Conservation (phyloP, 176 grass and related monocot genomes). For the Secale cereale region DNA sequence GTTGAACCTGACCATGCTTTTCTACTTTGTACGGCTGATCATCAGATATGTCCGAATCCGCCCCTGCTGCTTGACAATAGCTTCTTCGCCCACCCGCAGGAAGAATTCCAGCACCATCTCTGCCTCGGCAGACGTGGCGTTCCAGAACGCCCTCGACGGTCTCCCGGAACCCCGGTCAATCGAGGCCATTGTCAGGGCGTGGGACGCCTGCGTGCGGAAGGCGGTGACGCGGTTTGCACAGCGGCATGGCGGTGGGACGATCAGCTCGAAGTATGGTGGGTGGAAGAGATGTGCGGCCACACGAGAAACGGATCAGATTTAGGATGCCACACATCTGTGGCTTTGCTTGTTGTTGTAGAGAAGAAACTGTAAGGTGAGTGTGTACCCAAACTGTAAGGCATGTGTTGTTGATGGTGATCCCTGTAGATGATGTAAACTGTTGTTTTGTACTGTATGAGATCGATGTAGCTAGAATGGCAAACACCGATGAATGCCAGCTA, state of each 20-base stretch:
- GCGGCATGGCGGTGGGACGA: background rate
- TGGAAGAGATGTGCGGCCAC: background rate
- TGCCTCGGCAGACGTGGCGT: background rate
- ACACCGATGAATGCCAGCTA: background rate
- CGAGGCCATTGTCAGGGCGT: background rate
- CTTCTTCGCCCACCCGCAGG: background rate
- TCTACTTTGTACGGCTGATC: background rate
- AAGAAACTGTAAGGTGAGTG: background rate
- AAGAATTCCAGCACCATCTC: background rate
- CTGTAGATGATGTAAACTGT: background rate
- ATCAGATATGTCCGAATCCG: background rate
- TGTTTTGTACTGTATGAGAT: background rate
- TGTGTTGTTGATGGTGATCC: background rate
- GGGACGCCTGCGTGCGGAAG: constrained; percentile 2
- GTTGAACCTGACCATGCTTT: background rate
- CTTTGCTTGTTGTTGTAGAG: background rate
- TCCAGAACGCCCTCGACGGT: background rate
- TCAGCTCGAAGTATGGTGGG: constrained; percentile 16
- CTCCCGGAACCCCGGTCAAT: constrained; percentile 9
- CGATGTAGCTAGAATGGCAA: too few relatives aligned
- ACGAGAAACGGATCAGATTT: background rate
- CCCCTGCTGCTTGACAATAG: background rate
- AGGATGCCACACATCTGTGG: background rate
- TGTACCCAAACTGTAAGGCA: background rate
- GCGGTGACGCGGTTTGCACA: background rate